phyloP scores from a whole-genome alignment of 768 basidiomycete species.

The Pisolithus tinctorius region DNA sequence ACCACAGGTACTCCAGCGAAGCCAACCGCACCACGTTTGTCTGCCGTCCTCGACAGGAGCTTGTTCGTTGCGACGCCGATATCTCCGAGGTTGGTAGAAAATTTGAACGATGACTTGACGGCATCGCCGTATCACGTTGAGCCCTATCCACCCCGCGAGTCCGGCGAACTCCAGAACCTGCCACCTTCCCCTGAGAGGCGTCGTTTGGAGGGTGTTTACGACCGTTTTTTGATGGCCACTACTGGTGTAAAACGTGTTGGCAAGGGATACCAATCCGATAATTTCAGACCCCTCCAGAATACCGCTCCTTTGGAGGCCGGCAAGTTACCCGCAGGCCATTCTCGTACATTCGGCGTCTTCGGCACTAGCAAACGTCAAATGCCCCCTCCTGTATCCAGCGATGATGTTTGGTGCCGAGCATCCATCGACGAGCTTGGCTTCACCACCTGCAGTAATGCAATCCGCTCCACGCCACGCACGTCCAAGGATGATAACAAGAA shows the following conservation, averaged over 20 bases:
- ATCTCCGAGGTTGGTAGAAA: constrained; percentile 31
- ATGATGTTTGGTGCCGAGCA: constrained; percentile 40
- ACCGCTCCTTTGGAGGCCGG: constrained; percentile 12
- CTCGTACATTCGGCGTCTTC: constrained; percentile 24
- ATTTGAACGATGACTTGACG: constrained; percentile 41
- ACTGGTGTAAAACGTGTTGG: constrained; percentile 75
- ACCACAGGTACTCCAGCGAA: constrained; percentile 28
- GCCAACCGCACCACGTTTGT: constrained; percentile 48
- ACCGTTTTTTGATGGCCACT: constrained; percentile 77
- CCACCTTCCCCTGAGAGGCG: constrained; percentile 53
- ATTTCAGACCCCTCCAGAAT: constrained; percentile 37
- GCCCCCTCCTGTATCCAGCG: constrained; percentile 70
- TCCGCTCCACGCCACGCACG: constrained; percentile 15
- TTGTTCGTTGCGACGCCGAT: constrained; percentile 56
- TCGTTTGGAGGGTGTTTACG: constrained; percentile 69
- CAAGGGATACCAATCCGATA: constrained; percentile 75
- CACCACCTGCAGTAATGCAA: constrained; percentile 32
- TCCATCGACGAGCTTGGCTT: constrained; percentile 64
- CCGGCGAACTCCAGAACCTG: constrained; percentile 22
- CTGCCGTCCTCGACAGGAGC: constrained; percentile 60
- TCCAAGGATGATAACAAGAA: constrained; percentile 41
- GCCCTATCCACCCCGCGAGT: constrained; percentile 50
- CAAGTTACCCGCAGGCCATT: constrained; percentile 10
- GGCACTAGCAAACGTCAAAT: constrained; percentile 42
- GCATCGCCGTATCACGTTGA: constrained; percentile 60